Base-by-base conservation (phyloP, 106 monocot species). In the Posidonia australis region DNA sequence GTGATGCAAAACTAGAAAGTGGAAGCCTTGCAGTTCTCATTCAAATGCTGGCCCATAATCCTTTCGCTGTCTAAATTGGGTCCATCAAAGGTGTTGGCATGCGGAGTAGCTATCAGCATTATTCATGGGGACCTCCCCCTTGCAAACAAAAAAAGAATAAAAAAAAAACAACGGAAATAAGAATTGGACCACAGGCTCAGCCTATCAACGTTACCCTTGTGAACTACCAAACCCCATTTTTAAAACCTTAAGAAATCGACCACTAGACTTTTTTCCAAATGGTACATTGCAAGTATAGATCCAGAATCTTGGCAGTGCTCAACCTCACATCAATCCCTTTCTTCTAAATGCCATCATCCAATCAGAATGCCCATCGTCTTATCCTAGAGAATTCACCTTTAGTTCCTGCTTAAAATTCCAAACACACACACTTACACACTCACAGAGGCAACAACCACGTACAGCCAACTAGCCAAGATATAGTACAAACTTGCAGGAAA, bases 11-110 rank as follows among this genome's bases (percentile, higher is more conserved):
- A 49, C 49, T 49, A 49, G 11, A 19, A 49, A 49, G 49, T 49
- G 16, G 49, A 19, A 49, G 19, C 49, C 49, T 49, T 49, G 48
- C 48, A n/a, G 19, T 19, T 49, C 19, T 4, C 16, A 49, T 49
- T 49, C 49, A 49, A 49, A 49, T n/a, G n/a, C 49, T 49, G 49
- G 19, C 49, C 49, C 49, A 6, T n/a, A n/a, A n/a, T 49, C 49
- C 49, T n/a, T n/a, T 49, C 49, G 13, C 49, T 49, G 2, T 49
- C 18, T 49, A 19, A 18, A 49, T 19, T 4, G 49, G 49, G 49
- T 49, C 49, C 49, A 49, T 49, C 19, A 49, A n/a, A 49, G 49
- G 19, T 19, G 49, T n/a, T 49, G 18, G 16, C 19, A 13, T 19
- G 1, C n/a, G 19, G n/a, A 49, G 9, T 13, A 48, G 49, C 49